A percentile compares a stretch with the other conserved stretches of the same genome.
Conservation (phyloP, 768 basidiomycete genomes). For the Pleurotus platypus region DNA sequence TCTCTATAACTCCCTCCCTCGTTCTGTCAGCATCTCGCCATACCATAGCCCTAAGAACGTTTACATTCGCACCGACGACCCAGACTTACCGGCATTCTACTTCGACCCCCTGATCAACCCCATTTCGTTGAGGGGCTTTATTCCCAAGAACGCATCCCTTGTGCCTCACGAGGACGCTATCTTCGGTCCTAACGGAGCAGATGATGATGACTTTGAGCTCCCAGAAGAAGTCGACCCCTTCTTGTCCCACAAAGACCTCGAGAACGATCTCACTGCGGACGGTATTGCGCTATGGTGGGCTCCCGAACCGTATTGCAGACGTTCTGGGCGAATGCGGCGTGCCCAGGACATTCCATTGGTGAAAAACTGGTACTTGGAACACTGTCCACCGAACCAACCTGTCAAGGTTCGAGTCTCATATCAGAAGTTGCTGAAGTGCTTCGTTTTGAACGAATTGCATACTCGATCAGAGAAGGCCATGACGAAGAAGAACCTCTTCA, state of each 20-base stretch:
- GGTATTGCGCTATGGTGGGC: constrained; percentile 99
- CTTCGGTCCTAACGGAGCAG: constrained; percentile 83
- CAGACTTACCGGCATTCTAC: constrained; percentile 98
- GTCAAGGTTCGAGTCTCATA: constrained; percentile 99
- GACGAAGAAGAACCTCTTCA: constrained; percentile 97
- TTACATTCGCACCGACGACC: constrained; percentile 98
- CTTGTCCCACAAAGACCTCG: constrained; percentile 71
- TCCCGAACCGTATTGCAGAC: constrained; percentile 90
- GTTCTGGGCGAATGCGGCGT: constrained; percentile 88
- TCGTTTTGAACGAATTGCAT: constrained; percentile 91
- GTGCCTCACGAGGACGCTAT: constrained; percentile 90
- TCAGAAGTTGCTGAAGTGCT: constrained; percentile 96
- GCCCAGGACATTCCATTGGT: constrained; percentile 95
- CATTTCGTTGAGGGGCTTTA: constrained; percentile 85
- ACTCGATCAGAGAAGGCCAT: constrained; percentile 91
- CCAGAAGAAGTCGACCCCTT: constrained; percentile 79
- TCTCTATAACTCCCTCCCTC: constrained; percentile 95
- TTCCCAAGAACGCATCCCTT: constrained; percentile 76
- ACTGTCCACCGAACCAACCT: constrained; percentile 92
- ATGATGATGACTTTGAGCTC: constrained; percentile 86
- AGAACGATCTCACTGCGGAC: constrained; percentile 91
- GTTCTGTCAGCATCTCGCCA: constrained; percentile 86
- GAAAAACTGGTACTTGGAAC: constrained; percentile 98
- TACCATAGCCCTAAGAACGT: constrained; percentile 97
- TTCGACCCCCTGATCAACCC: constrained; percentile 99